Base-by-base conservation (phyloP, 2,329 filamentous ascomycete genomes). In the Penicillium expansum region DNA sequence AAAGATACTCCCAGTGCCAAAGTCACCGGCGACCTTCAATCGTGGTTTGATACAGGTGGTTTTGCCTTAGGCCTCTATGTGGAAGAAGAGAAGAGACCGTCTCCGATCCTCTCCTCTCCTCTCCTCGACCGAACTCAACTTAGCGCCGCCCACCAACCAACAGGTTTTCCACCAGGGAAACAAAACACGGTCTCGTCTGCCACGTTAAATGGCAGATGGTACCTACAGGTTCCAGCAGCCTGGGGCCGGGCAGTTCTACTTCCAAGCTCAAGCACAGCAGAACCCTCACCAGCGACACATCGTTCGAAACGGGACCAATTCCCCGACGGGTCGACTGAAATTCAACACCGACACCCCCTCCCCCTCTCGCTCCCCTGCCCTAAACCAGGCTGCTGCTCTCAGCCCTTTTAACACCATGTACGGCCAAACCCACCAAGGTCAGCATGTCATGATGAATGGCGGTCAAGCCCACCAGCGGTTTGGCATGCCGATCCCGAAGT, bases 181-280 rank as follows among this genome's bases (percentile, higher is more conserved):
- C 63, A 71, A 70, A 63, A 62, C 69, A 67, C 71, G 74, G 74
- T 76, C 71, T 74, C 74, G 66, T 76, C 74, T 77, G 74, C 76
- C 76, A 71, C 76, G 75, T 76, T 80, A 79, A 76, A 80, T 80
- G 78, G 78, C 78, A 78, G 78, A 80, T 80, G 78, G 77, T 79
- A 76, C 76, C 73, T 80, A 79, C 75, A 77, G 78, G 74, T 80
- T 78, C 77, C 78, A 79, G 73, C 78, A 80, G 76, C 76, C 78
- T 78, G 78, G 77, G 73, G 76, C 77, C 75, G 78, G 77, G 74
- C 77, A 77, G 67, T 80, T 77, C 66, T 79, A 74, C 68, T 79
- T 77, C 62, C 72, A 76, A 71, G 69, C 74, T 59, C 72, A 73
- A 69, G 58, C 71, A 52, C 76, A 79, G 64, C 77, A 77, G 59